These are phyloP conservation scores for Nannochloropsis gaditana DNA, from an alignment of 108 stramenopile species.

Conservation along the genomic window DNA sequence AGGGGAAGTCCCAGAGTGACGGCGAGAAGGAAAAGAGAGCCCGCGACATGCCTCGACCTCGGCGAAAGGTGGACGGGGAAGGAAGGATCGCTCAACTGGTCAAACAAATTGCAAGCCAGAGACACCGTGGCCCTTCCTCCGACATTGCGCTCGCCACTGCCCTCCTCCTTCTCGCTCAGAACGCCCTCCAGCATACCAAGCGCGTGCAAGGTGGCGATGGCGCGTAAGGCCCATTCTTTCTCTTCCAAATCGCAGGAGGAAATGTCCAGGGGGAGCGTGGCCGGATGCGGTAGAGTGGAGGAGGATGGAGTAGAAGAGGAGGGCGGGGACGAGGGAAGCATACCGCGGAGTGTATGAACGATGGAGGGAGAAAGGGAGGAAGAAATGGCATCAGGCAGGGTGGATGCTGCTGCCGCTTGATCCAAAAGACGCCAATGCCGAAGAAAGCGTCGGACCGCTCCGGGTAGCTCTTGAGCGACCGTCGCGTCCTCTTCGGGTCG, in stretches of 20 bases:
- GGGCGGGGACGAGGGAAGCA: not conserved
- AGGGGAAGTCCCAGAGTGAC: not conserved
- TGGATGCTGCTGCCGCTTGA: conserved; percentile 10
- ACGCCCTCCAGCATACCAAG: not conserved
- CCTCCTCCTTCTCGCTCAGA: not conserved
- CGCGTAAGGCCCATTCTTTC: not conserved
- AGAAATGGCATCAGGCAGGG: too few relatives aligned
- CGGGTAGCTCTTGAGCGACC: conserved; percentile 38
- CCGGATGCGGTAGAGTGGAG: not conserved
- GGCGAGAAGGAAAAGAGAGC: not conserved
- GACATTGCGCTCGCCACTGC: not conserved
- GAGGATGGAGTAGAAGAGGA: not conserved
- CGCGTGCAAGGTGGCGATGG: not conserved
- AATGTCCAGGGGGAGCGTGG: not conserved
- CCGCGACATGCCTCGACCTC: not conserved
- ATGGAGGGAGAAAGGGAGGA: not conserved
- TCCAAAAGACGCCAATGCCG: conserved; percentile 37
- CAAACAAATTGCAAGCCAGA: not conserved
- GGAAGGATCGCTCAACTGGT: not conserved
- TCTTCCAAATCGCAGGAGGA: not conserved
- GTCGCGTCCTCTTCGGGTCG: conserved; percentile 31
- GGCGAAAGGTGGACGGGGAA: not conserved
- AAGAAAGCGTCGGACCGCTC: conserved; percentile 37
- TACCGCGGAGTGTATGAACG: not conserved
- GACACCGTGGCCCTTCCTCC: not conserved